phyloP scores from a whole-genome alignment of 345 rosid genomes.

The Hibiscus trionum region DNA sequence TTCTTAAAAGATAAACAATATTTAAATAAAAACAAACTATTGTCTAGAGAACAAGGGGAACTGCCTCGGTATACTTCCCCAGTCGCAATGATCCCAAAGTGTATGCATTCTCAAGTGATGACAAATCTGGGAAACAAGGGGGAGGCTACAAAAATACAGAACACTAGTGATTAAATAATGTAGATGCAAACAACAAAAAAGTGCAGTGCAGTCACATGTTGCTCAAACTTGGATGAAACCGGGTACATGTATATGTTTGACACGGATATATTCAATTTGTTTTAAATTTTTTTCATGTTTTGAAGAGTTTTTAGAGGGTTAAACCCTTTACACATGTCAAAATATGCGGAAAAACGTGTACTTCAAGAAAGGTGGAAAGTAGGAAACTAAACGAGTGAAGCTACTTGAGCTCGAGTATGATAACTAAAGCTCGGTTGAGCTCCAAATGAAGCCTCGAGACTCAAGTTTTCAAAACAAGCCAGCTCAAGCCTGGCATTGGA shows the following conservation, averaged over 20 bases:
- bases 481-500: neutral
- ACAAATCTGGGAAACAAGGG: conserved; percentile 63
- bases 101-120: conserved; percentile 34
- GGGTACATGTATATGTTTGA: neutral
- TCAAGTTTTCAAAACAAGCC: neutral
- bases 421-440: neutral
- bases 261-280: neutral
- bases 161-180: neutral
- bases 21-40: neutral
- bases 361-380: neutral
- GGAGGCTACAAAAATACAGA: conserved; percentile 41
- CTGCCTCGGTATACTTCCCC: conserved; percentile 69
- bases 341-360: neutral
- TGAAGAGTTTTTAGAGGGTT: neutral
- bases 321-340: neutral
- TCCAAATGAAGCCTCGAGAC: neutral
- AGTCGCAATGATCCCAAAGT: conserved; percentile 53
- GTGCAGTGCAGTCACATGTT: neutral
- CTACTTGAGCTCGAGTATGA: neutral
- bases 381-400: neutral
- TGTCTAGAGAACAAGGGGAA: conserved; percentile 13
- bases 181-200: neutral
- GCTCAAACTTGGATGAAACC: neutral
- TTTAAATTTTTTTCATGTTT: neutral
- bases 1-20: neutral